A percentile compares a stretch with the other conserved stretches of the same genome.
These are phyloP conservation scores for Gilbertella persicaria DNA, from an alignment of 371 early-diverging fungal species.

Conservation along the genomic window DNA sequence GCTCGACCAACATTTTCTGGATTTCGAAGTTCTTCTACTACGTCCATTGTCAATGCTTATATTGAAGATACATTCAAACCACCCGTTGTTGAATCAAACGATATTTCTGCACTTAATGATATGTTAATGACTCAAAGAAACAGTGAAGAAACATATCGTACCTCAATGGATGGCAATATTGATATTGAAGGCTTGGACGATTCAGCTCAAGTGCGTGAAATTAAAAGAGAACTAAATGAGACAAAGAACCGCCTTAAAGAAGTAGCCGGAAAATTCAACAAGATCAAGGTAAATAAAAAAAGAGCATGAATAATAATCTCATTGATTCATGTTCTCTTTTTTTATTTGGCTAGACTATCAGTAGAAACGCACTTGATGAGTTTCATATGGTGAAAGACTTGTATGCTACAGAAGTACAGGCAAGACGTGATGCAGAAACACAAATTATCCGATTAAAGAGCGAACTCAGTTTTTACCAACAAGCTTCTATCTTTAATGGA, in stretches of 20 bases:
- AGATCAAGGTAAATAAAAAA: constrained; percentile 37
- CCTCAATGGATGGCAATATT: constrained; percentile 11
- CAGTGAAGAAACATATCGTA: constrained; percentile 22
- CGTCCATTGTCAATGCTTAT: constrained; percentile 33
- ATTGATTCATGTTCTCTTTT: not conserved
- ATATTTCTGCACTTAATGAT: constrained; percentile 19
- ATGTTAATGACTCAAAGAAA: constrained; percentile 22
- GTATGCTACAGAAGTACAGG: constrained; percentile 39
- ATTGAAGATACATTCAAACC: constrained; percentile 13
- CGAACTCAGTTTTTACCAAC: constrained; percentile 40
- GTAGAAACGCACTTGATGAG: constrained; percentile 51
- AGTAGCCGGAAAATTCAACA: constrained; percentile 43
- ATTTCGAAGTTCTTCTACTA: constrained; percentile 25
- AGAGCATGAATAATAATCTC: not conserved
- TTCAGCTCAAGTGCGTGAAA: constrained; percentile 4
- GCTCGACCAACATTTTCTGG: not conserved
- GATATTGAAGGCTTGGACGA: constrained; percentile 4
- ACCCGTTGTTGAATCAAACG: constrained; percentile 14
- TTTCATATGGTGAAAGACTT: constrained; percentile 47
- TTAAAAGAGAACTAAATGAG: constrained; percentile 29
- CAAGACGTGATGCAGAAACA: constrained; percentile 40
- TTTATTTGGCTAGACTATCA: constrained; percentile 31
- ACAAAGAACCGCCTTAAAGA: constrained; percentile 35
- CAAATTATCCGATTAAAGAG: constrained; percentile 29
- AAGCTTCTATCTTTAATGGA: constrained; percentile 22